Percentiles rank a stretch among this genome's conserved stretches.
phyloP scores from a whole-genome alignment of 768 basidiomycete species.

The Hypholoma sublateritium region DNA sequence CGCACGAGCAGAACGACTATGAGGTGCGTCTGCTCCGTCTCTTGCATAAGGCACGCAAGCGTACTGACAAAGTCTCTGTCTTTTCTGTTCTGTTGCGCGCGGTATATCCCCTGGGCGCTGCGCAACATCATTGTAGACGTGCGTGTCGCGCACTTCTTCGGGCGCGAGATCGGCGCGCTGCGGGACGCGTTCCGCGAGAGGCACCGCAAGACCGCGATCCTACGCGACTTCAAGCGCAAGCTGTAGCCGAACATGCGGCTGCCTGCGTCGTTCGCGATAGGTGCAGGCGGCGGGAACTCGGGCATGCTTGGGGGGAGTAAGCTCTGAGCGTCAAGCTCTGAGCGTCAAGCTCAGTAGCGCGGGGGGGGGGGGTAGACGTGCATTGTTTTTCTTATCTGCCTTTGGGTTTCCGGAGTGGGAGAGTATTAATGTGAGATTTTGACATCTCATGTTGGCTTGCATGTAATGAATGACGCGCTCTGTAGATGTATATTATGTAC shows the following conservation, averaged over 20 bases:
- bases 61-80: too few relatives aligned
- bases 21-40: conserved; percentile 58
- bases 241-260: conserved; percentile 75
- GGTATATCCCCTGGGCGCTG: conserved; percentile 85
- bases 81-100: background rate
- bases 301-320: background rate
- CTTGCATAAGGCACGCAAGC: background rate
- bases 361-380: too few relatives aligned
- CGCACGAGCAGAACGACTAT: conserved; percentile 86
- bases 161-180: conserved; percentile 71
- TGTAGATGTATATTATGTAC: too few relatives aligned
- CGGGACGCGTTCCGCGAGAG: conserved; percentile 85
- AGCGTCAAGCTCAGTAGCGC: too few relatives aligned
- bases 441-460: too few relatives aligned
- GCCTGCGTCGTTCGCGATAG: background rate
- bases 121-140: conserved; percentile 88
- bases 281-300: background rate
- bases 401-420: too few relatives aligned
- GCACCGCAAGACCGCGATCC: conserved; percentile 80
- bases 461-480: too few relatives aligned
- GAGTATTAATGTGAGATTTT: too few relatives aligned
- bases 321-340: too few relatives aligned
- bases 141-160: conserved; percentile 73
- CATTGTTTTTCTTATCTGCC: too few relatives aligned
- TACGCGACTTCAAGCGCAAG: conserved; percentile 78